phyloP scores from a whole-genome alignment of 73 alveolate genomes.

The Paramecium octaurelia region DNA sequence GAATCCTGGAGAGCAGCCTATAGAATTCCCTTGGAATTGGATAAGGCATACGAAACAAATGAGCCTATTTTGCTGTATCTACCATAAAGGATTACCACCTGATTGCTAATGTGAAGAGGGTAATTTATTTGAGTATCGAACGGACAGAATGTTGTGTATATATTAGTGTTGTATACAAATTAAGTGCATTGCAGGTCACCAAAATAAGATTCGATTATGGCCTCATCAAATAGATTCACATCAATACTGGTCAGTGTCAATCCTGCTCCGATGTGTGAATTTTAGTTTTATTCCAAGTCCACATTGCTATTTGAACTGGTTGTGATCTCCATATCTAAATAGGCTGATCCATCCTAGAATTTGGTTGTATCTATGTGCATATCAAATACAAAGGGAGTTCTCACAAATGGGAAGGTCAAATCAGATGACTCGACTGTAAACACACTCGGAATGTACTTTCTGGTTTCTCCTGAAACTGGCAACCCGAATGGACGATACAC shows the following conservation, averaged over 20 bases:
- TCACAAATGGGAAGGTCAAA: not conserved
- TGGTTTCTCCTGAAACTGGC: not conserved
- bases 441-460: not conserved
- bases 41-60: not conserved
- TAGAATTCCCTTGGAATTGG: not conserved
- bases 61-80: not conserved
- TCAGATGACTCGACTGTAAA: not conserved
- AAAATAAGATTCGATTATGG: not conserved
- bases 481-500: not conserved
- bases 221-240: not conserved
- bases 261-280: not conserved
- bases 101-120: not conserved
- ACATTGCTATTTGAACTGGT: not conserved
- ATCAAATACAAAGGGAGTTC: not conserved
- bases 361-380: not conserved
- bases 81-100: not conserved
- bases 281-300: conserved; percentile 1
- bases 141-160: not conserved
- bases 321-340: not conserved
- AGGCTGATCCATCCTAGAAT: not conserved
- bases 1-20: not conserved
- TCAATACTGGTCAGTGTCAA: not conserved
- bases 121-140: not conserved
- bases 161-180: not conserved
- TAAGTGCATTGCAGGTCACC: not conserved